A percentile compares a stretch with the other conserved stretches of the same genome.
Conservation (phyloP, 352 stramenopile species). For the Globisporangium iwayamae region DNA sequence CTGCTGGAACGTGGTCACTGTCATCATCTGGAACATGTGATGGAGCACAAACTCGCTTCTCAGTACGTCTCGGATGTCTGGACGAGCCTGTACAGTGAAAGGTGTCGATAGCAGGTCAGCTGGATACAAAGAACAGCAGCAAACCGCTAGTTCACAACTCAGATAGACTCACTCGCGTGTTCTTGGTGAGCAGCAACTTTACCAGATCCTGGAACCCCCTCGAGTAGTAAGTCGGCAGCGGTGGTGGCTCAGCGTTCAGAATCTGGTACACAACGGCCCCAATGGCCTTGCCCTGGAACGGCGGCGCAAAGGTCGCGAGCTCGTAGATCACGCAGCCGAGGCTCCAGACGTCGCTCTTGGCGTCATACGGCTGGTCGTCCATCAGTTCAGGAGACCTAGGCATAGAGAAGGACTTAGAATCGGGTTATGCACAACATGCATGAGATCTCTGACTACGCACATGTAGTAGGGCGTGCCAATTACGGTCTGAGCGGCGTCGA, state of each 20-base stretch:
- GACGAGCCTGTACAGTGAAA: slow-evolving; percentile 19
- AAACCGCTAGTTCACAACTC: neutral
- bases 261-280: slow-evolving; percentile 60
- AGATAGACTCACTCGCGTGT: slow-evolving; percentile 24
- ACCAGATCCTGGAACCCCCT: slow-evolving; percentile 27
- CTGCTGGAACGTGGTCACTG: slow-evolving; percentile 29
- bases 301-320: slow-evolving; percentile 45
- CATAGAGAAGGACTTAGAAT: neutral
- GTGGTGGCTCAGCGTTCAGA: slow-evolving; percentile 25
- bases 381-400: slow-evolving; percentile 70
- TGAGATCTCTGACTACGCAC: slow-evolving; percentile 16
- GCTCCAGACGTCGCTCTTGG: slow-evolving; percentile 81
- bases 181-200: slow-evolving; percentile 38
- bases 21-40: slow-evolving; percentile 29
- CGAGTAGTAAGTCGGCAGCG: slow-evolving; percentile 29
- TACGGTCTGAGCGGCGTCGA: slow-evolving; percentile 51
- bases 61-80: slow-evolving; percentile 22
- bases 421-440: too few relatives aligned
- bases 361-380: slow-evolving; percentile 53
- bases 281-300: slow-evolving; percentile 59
- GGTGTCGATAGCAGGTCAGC: too few relatives aligned
- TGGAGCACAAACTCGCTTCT: slow-evolving; percentile 23
- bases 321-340: slow-evolving; percentile 86
- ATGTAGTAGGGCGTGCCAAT: slow-evolving; percentile 78
- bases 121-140: neutral